Evolutionary conservation across 768 basidiomycete genomes (phyloP), one percentile per base, ranked within the genome.

Genomic region (Russula sp.): DNA sequence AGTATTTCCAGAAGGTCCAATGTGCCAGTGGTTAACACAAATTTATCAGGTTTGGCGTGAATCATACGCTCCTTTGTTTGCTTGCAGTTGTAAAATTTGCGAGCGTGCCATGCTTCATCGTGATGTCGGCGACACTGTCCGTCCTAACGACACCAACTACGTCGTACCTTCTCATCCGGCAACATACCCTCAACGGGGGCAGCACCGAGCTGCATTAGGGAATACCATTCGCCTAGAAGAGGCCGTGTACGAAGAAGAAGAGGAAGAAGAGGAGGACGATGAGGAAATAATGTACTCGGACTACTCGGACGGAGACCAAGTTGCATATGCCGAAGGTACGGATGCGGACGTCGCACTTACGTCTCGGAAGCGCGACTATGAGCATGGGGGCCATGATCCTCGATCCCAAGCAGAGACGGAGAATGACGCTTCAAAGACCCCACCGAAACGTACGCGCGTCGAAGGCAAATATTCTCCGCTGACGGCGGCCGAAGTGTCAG

Each of bases 51-150:
- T 83, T 10, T 90, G 89, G 89, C 79, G 86, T 44, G 88, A 90
- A 63, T 89, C 87, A 0, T 89, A 85, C 72, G 79, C 82, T 4
- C 88, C 87, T 0, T 67, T 90, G 49, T 90, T 86, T 71, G 84
- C 87, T 50, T 90, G 89, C 71, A 80, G 83, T 57, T 90, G 89
- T 72, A 77, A 79, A n/a, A 84, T 90, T 46, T 90, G 89, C 72
- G 84, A 88, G 66, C 83, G 89, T 28, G 84, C 89, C 9, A 80
- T 83, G 72, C 73, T 79, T 28, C 76, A 76, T 54, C 82, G 81
- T 6, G 84, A 82, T 63, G 77, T 79, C 32, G 75, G 75, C 26
- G 73, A 76, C 51, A 78, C 76, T 4, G 76, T 63, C 36, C 56
- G 52, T 20, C 18, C 57, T 2, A 28, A 57, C 11, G 60, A 64